Base-by-base conservation (phyloP, 495 filamentous ascomycete genomes). In the Penicillium nucicola region DNA sequence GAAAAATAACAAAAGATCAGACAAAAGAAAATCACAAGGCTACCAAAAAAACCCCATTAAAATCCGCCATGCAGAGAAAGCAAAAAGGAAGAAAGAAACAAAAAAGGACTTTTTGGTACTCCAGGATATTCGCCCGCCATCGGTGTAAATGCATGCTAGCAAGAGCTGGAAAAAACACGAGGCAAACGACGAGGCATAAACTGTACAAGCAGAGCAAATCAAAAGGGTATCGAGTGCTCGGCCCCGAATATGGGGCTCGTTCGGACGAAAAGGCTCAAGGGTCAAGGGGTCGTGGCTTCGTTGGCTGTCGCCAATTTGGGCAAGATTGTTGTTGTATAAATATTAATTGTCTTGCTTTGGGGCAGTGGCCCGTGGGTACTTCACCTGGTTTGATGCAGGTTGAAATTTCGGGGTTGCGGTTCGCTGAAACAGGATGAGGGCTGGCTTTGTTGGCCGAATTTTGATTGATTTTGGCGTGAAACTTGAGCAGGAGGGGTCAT, bases 121-220 rank as follows among this genome's bases (percentile, higher is more conserved):
- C 62, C 59, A 52, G 52, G 39, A 50, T 39, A 28, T 62, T 62
- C 62, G 54, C 56, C 59, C 51, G 51, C 56, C 51, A 56, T 62
- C 33, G 56, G 53, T 52, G 45, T 39, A 45, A 51, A 65, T 57
- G 45, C 56, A 65, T 57, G 45, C 56, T 57, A 61, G 28, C 40
- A 52, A 56, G 52, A 55, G 60, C 48, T 55, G 42, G 42, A 42
- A 52, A 54, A 55, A 36, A 52, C 58, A 57, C 51, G 60, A 52
- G 49, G 59, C 58, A 60, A 52, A 56, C 53, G 53, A 64, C 55
- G 42, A 56, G 42, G 53, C 42, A 50, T 54, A 52, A 57, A 54
- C 56, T 65, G 51, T 60, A 65, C 60, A 65, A 62, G 53, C 55
- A 50, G 49, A 58, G 58, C 46, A 62, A 65, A 62, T 46, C 45